Base-by-base conservation (phyloP, 176 grass and related monocot species). In the Triticum turgidum region DNA sequence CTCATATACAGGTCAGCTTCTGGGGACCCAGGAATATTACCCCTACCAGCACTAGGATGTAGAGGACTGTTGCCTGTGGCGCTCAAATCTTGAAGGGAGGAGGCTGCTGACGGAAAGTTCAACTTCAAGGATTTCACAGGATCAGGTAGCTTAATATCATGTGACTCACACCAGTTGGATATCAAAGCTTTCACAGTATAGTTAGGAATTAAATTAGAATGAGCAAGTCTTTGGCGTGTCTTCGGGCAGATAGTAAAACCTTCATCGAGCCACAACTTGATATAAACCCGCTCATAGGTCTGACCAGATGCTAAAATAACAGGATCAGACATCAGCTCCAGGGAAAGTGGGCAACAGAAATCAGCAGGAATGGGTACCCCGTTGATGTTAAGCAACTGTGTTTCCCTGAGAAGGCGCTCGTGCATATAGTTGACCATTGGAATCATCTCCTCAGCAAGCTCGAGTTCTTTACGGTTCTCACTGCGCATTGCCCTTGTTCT, bases 151-250 rank as follows among this genome's bases (percentile, higher is more conserved):
- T 66, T 97, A 82, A 99, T 99, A 73, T 94, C 90, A 89, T 99
- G 93, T 2, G 94, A 97, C 61, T 99, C 97, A 51, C 97, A 96
- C 97, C 97, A 99, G 86, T 99, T 99, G 24, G 97, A 92, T 91
- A 99, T 99, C 86, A 99, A 88, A 44, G 94, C 94, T 88, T 99
- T 99, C 63, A 99, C 97, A 22, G 97, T 99, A 83, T 99, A 99
- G 74, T 99, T 99, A 38, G 97, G 97, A 90, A 99, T 99, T 90
- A 99, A 91, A 68, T 96, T 99, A 58, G 97, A 91, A 80, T 99
- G 97, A 7, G 82, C 91, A 83, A 99, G 97, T 80, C 86, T 93
- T 88, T 99, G 92, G 42, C 78, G 92, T 42, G 97, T 99, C 83
- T 96, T 99, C 0, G 94, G 97, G 69, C 97, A 99, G 65, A 99